Percentiles rank a stretch among this genome's conserved stretches.
These are phyloP conservation scores for Elongisporangium anandrum DNA, from an alignment of 352 stramenopile genomes.

Conservation along the genomic window DNA sequence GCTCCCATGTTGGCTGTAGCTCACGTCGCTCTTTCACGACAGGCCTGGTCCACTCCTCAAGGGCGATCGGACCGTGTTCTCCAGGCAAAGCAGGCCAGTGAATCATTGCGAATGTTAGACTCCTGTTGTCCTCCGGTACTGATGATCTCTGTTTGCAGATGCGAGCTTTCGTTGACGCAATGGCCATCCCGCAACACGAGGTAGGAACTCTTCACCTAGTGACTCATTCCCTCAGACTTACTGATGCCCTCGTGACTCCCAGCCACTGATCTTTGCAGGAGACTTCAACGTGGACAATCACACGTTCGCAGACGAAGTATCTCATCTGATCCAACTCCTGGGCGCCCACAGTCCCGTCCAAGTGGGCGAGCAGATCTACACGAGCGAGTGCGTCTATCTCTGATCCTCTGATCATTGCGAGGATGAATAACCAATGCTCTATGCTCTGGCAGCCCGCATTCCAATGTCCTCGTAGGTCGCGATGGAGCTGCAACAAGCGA, in stretches of 20 bases:
- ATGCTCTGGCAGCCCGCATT: slow-evolving; percentile 40
- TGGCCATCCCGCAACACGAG: slow-evolving; percentile 64
- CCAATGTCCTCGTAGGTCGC: slow-evolving; percentile 74
- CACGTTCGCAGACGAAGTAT: slow-evolving; percentile 66
- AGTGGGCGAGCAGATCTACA: slow-evolving; percentile 59
- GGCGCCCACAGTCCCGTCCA: slow-evolving; percentile 34
- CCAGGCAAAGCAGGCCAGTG: slow-evolving; percentile 59
- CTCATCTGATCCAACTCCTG: slow-evolving; percentile 53
- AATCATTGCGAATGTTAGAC: neutral
- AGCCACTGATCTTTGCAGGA: slow-evolving; percentile 76
- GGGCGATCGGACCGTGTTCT: slow-evolving; percentile 52
- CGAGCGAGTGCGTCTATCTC: slow-evolving; percentile 61
- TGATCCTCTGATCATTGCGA: neutral
- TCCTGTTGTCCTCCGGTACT: neutral
- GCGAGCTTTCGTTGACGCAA: slow-evolving; percentile 52
- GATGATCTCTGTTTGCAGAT: slow-evolving; percentile 24
- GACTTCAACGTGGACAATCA: slow-evolving; percentile 87
- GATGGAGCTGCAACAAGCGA: slow-evolving; percentile 72
- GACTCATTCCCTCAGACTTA: neutral
- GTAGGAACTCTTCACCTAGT: slow-evolving; percentile 11
- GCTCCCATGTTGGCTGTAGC: neutral
- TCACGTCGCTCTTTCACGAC: slow-evolving; percentile 4
- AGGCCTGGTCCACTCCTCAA: slow-evolving; percentile 76
- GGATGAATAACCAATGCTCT: neutral
- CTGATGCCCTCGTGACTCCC: slow-evolving; percentile 2